These are phyloP conservation scores for Neltuma alba DNA, from an alignment of 306 rosid species.

Conservation along the genomic window DNA sequence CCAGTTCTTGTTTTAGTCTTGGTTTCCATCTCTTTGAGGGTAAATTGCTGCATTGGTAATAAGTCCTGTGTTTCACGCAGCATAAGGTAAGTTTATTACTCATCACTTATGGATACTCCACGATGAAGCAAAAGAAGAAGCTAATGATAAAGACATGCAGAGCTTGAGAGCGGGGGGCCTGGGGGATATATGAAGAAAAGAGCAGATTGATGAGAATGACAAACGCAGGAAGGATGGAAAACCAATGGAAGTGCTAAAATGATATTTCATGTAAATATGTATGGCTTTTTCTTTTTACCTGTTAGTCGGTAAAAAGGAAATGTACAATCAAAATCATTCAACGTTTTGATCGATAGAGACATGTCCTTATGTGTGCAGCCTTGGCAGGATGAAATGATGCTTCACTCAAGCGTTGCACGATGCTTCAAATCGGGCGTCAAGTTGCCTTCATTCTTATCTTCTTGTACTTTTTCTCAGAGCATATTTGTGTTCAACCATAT, in stretches of 20 bases:
- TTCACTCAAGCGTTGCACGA: constrained; percentile 4
- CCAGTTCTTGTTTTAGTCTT: background rate
- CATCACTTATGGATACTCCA: too few relatives aligned
- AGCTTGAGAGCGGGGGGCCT: too few relatives aligned
- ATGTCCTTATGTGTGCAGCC: constrained; percentile 16
- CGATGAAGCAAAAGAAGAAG: too few relatives aligned
- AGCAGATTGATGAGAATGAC: too few relatives aligned
- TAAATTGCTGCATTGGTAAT: background rate
- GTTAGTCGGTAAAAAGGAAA: background rate
- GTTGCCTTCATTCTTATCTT: constrained; percentile 10
- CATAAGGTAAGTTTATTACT: background rate
- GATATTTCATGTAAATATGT: background rate
- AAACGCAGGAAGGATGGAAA: too few relatives aligned
- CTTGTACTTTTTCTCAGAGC: constrained; percentile 16
- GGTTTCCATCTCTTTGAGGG: background rate
- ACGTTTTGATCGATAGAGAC: constrained; percentile 12
- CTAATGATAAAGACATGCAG: too few relatives aligned
- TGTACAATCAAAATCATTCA: background rate
- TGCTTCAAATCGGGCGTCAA: constrained; percentile 17
- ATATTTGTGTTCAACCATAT: background rate
- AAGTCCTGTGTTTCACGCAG: background rate
- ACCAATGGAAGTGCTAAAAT: background rate
- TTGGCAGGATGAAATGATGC: constrained; percentile 1
- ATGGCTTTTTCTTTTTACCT: background rate
- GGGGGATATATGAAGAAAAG: too few relatives aligned